Evolutionary conservation across 768 basidiomycete species (phyloP), one percentile per base, ranked within the genome.

Genomic region (Ramaria sp.): DNA sequence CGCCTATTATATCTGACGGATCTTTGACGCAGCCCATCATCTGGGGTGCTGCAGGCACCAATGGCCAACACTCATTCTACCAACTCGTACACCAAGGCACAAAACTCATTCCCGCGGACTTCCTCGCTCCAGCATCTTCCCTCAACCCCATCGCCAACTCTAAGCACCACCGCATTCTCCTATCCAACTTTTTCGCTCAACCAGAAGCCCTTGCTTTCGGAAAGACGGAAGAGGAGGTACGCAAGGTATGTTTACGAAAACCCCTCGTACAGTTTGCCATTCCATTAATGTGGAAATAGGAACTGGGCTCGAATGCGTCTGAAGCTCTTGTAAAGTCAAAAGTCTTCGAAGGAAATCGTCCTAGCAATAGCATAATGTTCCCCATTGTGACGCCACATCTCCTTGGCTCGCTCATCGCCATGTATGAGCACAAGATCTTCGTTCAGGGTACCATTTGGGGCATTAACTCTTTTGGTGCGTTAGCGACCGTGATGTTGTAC

Each of bases 41-140:
- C 68, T 99, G 96, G 96, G 96, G 95, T 61, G 94, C 94, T 9
- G 85, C 90, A 0, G 96, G 95, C 41, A 98, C 96, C 37, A 98
- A 98, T 70, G 96, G 95, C 55, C 95, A 98, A 68, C 96, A 99
- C 73, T 97, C 96, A 8, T 98, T 99, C 80, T 99, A 99, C 74
- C 95, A 97, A 70, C 86, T 97, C 59, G 76, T 94, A 20, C 91
- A 94, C 71, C 92, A 93, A 67, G 91, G 91, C 49, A 94, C 91
- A 38, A 95, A 92, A 73, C 67, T 94, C 58, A 85, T 94, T 61
- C 92, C 92, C 1, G 79, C 87, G 45, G 92, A 96, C 68, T 95
- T 95, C 76, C 74, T 96, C 60, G 92, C 92, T 1, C 90, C 92
- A 18, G 79, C 89, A 13, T 88, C 83, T 28, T 79, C 88, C 2